Conservation (phyloP, 306 rosid species). For the Pterocarpus macrocarpus region DNA sequence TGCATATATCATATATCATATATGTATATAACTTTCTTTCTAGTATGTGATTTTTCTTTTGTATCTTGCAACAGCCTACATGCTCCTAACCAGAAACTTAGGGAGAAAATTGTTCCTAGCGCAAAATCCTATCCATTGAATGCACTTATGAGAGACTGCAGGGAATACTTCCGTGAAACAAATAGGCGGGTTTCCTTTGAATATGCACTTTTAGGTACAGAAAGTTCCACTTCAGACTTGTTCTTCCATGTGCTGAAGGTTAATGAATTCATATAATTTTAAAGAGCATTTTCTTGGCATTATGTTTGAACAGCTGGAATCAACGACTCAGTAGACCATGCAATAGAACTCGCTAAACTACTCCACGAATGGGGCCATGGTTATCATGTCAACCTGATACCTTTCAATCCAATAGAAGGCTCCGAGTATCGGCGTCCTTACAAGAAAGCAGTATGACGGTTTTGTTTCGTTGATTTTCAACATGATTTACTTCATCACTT, state of each 20-base stretch:
- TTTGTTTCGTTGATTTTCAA: constrained; percentile 15
- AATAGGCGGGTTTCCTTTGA: constrained; percentile 89
- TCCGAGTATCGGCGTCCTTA: constrained; percentile 89
- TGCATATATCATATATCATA: neutral
- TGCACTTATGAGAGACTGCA: constrained; percentile 89
- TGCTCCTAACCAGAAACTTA: constrained; percentile 96
- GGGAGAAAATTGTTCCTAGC: constrained; percentile 95
- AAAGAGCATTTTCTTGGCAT: constrained; percentile 35
- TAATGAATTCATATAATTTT: constrained; percentile 30
- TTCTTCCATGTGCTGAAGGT: constrained; percentile 24
- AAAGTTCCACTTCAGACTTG: constrained; percentile 29
- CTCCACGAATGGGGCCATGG: constrained; percentile 72
- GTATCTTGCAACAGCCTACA: constrained; percentile 72
- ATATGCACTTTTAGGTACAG: constrained; percentile 93
- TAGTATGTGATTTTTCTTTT: constrained; percentile 34
- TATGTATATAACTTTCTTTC: constrained; percentile 23
- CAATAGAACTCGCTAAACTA: constrained; percentile 83
- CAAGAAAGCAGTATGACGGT: constrained; percentile 74
- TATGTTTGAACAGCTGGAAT: constrained; percentile 83
- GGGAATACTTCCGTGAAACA: constrained; percentile 76
- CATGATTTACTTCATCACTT: constrained; percentile 34
- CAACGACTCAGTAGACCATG: constrained; percentile 84
- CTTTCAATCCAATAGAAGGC: constrained; percentile 95
- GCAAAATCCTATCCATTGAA: constrained; percentile 92
- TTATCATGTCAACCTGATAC: constrained; percentile 94